Evolutionary conservation across 805 yeast genomes (phyloP).

Genomic region (Yueomyces sp.): DNA sequence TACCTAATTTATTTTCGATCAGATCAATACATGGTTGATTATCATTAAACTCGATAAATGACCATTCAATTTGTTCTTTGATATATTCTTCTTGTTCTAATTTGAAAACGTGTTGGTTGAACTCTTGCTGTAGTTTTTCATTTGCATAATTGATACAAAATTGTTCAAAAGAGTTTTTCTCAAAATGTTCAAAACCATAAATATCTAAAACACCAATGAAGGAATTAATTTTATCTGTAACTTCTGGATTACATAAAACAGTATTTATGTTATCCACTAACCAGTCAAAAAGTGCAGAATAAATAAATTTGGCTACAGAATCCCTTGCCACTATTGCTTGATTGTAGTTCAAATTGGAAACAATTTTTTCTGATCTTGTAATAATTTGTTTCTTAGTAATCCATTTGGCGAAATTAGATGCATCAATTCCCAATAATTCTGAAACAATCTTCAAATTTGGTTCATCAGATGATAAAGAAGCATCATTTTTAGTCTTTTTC

Average conservation of each 20-base stretch:
- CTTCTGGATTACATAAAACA: slow-evolving; percentile 67
- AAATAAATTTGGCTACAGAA: slow-evolving; percentile 91
- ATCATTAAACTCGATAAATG: slow-evolving; percentile 88
- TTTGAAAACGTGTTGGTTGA: slow-evolving; percentile 93
- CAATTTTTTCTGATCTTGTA: slow-evolving; percentile 87
- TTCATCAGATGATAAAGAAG: slow-evolving; percentile 72
- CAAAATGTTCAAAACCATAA: slow-evolving; percentile 94
- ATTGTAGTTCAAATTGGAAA: slow-evolving; percentile 64
- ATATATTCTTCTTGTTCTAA: slow-evolving; percentile 93
- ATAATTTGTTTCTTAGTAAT: slow-evolving; percentile 80
- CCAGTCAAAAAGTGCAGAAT: slow-evolving; percentile 92
- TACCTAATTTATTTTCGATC: slow-evolving; percentile 82
- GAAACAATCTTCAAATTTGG: slow-evolving; percentile 74
- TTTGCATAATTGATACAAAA: slow-evolving; percentile 95
- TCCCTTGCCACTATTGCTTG: slow-evolving; percentile 89
- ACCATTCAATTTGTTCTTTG: slow-evolving; percentile 89
- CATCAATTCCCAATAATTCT: slow-evolving; percentile 69
- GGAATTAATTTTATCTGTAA: slow-evolving; percentile 42
- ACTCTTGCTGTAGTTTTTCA: slow-evolving; percentile 94
- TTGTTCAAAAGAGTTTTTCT: slow-evolving; percentile 88
- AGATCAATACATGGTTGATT: slow-evolving; percentile 93
- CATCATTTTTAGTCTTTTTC: slow-evolving; percentile 72
- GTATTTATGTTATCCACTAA: slow-evolving; percentile 70
- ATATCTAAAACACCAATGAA: slow-evolving; percentile 96
- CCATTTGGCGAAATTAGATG: slow-evolving; percentile 74